A percentile compares a stretch with the other conserved stretches of the same genome.
phyloP scores from a whole-genome alignment of 768 basidiomycete species.

The Gautieria morchelliformis region DNA sequence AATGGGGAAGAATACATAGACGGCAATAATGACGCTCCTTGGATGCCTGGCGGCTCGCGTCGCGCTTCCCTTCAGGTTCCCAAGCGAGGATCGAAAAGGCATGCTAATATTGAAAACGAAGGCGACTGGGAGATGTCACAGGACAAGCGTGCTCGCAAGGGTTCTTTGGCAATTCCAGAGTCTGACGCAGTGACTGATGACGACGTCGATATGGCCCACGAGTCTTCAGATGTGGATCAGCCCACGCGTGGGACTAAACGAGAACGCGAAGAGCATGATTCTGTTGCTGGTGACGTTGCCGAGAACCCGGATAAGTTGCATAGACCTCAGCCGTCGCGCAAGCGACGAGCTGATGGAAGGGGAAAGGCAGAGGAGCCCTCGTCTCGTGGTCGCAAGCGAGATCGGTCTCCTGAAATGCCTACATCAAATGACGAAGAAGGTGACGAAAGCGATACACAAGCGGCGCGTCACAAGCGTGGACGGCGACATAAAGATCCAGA shows the following conservation, averaged over 20 bases:
- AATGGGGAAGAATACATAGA: conserved; percentile 39
- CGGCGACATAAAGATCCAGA: background rate
- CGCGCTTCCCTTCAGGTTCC: background rate
- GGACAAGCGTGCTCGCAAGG: conserved; percentile 50
- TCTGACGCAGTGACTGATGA: conserved; percentile 12
- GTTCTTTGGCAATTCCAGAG: conserved; percentile 36
- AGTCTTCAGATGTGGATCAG: conserved; percentile 25
- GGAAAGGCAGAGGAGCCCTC: conserved; percentile 27
- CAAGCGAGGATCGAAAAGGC: conserved; percentile 43
- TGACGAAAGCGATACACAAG: conserved; percentile 20
- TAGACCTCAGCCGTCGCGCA: conserved; percentile 11
- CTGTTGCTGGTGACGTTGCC: conserved; percentile 19
- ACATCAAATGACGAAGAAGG: conserved; percentile 19
- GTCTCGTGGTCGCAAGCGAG: conserved; percentile 1
- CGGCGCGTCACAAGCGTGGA: background rate
- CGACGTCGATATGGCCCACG: background rate
- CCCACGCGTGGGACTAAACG: conserved; percentile 51
- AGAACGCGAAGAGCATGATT: conserved; percentile 45
- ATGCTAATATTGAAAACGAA: conserved; percentile 34
- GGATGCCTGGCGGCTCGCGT: conserved; percentile 10
- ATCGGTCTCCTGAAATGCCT: background rate
- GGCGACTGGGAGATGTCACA: conserved; percentile 32
- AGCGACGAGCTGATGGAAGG: conserved; percentile 15
- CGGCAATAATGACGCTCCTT: conserved; percentile 37
- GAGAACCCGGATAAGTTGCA: background rate